Evolutionary conservation across 169 alveolate genomes (phyloP).

Genomic region (Plasmodium ovale): DNA sequence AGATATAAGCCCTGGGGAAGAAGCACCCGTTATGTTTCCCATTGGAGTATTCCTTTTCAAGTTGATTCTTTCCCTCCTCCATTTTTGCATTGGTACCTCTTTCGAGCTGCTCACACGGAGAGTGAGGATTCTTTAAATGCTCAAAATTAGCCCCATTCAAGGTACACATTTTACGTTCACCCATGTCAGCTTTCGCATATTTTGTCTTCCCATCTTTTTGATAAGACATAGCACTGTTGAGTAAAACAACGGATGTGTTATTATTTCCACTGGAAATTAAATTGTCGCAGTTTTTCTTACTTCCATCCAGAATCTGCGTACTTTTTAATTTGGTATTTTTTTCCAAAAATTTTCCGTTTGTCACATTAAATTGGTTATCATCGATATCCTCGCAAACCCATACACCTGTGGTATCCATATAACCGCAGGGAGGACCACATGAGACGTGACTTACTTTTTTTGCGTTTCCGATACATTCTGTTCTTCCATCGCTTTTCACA

Average conservation of each 20-base stretch:
- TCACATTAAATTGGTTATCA: conserved; percentile 13
- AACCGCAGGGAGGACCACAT: background rate
- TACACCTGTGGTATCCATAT: background rate
- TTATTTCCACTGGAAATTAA: background rate
- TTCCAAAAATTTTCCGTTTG: background rate
- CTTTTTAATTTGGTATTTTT: background rate
- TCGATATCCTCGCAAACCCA: conserved; percentile 1
- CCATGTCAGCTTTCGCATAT: background rate
- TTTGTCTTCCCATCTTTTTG: conserved; percentile 8
- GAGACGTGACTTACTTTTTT: no score
- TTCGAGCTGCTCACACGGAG: no score
- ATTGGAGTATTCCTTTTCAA: no score
- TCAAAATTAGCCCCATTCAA: background rate
- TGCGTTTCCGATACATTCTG: no score
- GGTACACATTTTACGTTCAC: conserved; percentile 9
- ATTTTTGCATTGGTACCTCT: no score
- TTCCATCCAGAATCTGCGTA: background rate
- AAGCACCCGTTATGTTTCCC: no score
- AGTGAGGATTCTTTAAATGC: background rate
- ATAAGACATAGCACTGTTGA: conserved; percentile 1
- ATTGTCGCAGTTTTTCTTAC: background rate
- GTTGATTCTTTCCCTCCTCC: no score
- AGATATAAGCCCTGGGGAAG: no score
- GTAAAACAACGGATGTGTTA: background rate
- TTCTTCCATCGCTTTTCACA: no score